Evolutionary conservation across 2,329 filamentous ascomycete species (phyloP), one percentile per base, ranked within the genome.

Genomic region (Arachnomyces sp.): DNA sequence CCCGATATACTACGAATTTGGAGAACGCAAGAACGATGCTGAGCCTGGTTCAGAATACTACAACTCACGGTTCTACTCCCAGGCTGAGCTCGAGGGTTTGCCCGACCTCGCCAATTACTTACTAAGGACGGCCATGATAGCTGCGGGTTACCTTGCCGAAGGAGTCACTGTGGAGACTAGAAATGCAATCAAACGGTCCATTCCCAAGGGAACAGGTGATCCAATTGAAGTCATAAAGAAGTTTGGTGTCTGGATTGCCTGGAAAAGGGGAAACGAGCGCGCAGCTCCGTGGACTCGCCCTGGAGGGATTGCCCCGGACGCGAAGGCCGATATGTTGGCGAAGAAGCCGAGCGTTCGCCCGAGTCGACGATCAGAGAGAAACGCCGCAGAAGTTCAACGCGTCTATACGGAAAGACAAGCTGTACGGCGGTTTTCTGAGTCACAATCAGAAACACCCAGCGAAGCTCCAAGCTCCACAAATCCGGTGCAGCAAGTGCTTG

Each of bases 161-260:
- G 76, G 76, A 6, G 70, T 81, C 34, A 74, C 74, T 8, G 65
- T 67, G 36, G 76, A 77, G 42, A 67, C 69, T 33, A 69, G 73
- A 45, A 78, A 77, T 44, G 74, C 76, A 2, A 74, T 82, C 37
- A 73, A 71, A 43, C 70, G 69, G 20, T 79, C 77, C 2, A 80
- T 82, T 40, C 79, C 79, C 1, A 81, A 80, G 57, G 70, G 70
- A 20, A 64, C 73, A 42, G 74, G 73, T 28, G 77, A 82, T 40
- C 76, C 78, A 3, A 57, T 81, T n/a, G 70, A 76, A 20, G 59
- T 75, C 28, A 72, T 77, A 41, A 71, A 72, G 49, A 71, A 61
- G 12, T 81, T 82, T 48, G 78, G 76, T 4, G 65, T 80, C 42
- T 82, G 79, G 79, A 71, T 75, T 42, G 75, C 78, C 2, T 82